Evolutionary conservation across 2,329 filamentous ascomycete genomes (phyloP).

Genomic region (Coniosporium tulheliwenetii): DNA sequence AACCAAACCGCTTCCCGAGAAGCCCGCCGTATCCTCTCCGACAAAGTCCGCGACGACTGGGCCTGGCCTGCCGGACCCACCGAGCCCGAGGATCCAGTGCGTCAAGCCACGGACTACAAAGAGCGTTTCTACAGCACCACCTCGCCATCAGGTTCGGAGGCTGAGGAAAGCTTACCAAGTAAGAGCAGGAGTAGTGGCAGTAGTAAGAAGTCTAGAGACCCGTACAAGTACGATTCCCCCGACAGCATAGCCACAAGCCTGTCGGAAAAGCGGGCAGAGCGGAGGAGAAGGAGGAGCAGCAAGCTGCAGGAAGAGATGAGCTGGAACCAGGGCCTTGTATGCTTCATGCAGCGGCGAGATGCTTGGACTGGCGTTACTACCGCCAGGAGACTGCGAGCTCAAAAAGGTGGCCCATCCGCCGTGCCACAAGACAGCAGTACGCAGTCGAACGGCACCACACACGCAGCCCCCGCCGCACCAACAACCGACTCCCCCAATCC

Average conservation of each 20-base stretch:
- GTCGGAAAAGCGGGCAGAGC: constrained; percentile 11
- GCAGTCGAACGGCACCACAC: background rate
- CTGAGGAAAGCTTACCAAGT: constrained; percentile 9
- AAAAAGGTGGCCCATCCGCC: constrained; percentile 1
- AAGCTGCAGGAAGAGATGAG: constrained; percentile 25
- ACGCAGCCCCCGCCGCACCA: constrained; percentile 2
- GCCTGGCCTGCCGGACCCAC: constrained; percentile 16
- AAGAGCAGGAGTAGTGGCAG: constrained; percentile 2
- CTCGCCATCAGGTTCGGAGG: constrained; percentile 11
- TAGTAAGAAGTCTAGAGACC: constrained; percentile 6
- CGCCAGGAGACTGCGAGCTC: constrained; percentile 9
- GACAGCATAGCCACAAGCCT: constrained; percentile 26
- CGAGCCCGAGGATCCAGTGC: constrained; percentile 8
- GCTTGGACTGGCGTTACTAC: constrained; percentile 49
- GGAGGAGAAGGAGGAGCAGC: constrained; percentile 21
- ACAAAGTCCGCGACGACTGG: constrained; percentile 30
- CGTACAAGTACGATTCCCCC: constrained; percentile 27
- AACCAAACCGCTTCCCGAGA: constrained; percentile 26
- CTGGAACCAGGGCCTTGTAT: constrained; percentile 73
- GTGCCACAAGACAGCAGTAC: background rate
- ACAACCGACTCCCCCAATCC: constrained; percentile 1
- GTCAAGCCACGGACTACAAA: constrained; percentile 23
- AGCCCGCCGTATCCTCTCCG: constrained; percentile 23
- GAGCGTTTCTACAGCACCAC: constrained; percentile 26
- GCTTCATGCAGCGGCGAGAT: constrained; percentile 62